These are phyloP conservation scores for Galerina sulciceps DNA, from an alignment of 768 basidiomycete genomes.

Conservation along the genomic window DNA sequence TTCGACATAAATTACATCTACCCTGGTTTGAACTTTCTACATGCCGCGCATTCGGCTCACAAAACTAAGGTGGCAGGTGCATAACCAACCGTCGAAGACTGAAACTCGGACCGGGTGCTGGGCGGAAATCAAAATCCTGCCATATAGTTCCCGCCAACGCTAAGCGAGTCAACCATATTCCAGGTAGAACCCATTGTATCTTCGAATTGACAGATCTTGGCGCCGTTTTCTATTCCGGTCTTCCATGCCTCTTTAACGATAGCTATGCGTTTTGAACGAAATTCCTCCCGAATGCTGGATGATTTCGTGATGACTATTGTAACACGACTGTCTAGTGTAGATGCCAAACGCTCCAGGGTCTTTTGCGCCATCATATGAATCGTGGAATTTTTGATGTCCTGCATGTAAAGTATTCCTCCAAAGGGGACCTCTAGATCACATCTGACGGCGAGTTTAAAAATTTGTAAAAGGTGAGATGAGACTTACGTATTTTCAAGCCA, in stretches of 20 bases:
- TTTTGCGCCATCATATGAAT: too few species aligned
- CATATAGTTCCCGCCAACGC: slow-evolving; percentile 17
- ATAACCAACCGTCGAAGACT: too few species aligned
- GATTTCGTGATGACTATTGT: neutral
- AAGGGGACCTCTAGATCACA: neutral
- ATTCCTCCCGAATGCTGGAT: neutral
- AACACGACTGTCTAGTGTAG: neutral
- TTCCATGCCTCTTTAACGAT: neutral
- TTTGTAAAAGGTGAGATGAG: too few species aligned
- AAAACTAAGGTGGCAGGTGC: too few species aligned
- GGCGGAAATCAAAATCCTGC: slow-evolving; percentile 15
- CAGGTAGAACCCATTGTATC: neutral
- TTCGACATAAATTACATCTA: neutral
- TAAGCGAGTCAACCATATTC: neutral
- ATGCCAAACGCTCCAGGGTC: neutral
- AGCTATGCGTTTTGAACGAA: neutral
- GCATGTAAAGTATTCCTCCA: neutral
- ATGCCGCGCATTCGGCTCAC: too few species aligned
- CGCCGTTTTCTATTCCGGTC: neutral
- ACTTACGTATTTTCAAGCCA: neutral
- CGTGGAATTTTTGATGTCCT: neutral
- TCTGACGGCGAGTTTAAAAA: neutral
- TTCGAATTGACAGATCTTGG: neutral
- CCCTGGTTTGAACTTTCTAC: too few species aligned
- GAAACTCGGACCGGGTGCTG: neutral